phyloP scores from a whole-genome alignment of 805 yeast genomes.

The Sugiyamaella qingdaonensis region DNA sequence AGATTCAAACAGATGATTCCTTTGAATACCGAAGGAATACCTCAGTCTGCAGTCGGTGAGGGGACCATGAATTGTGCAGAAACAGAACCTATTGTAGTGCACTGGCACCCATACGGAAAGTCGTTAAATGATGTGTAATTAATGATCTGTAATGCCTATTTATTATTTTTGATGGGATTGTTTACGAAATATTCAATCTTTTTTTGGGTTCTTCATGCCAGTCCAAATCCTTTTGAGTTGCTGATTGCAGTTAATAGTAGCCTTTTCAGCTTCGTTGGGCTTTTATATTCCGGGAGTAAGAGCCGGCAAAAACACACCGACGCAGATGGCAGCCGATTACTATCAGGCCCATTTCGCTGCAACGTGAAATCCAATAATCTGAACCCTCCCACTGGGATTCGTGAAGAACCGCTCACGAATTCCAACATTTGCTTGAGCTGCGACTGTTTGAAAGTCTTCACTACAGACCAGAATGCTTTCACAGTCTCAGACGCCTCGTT shows the following conservation, averaged over 20 bases:
- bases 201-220: slow-evolving; percentile 12
- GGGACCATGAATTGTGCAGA: neutral
- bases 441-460: slow-evolving; percentile 37
- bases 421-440: slow-evolving; percentile 41
- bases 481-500: slow-evolving; percentile 37
- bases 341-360: slow-evolving; percentile 38
- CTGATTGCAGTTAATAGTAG: slow-evolving; percentile 26
- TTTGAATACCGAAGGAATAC: neutral
- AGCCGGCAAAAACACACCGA: slow-evolving; percentile 48
- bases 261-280: slow-evolving; percentile 27
- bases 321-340: slow-evolving; percentile 44
- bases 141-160: neutral
- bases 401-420: slow-evolving; percentile 47
- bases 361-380: slow-evolving; percentile 43
- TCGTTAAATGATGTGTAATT: neutral
- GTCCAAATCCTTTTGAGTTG: slow-evolving; percentile 31
- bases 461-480: slow-evolving; percentile 43
- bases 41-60: neutral
- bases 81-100: neutral
- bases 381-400: slow-evolving; percentile 48
- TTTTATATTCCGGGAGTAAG: slow-evolving; percentile 44
- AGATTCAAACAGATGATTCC: neutral
- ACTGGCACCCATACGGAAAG: neutral
- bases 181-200: neutral
- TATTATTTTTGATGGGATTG: neutral